phyloP scores from a whole-genome alignment of 2,329 filamentous ascomycete species.

The Madurella fahalii region DNA sequence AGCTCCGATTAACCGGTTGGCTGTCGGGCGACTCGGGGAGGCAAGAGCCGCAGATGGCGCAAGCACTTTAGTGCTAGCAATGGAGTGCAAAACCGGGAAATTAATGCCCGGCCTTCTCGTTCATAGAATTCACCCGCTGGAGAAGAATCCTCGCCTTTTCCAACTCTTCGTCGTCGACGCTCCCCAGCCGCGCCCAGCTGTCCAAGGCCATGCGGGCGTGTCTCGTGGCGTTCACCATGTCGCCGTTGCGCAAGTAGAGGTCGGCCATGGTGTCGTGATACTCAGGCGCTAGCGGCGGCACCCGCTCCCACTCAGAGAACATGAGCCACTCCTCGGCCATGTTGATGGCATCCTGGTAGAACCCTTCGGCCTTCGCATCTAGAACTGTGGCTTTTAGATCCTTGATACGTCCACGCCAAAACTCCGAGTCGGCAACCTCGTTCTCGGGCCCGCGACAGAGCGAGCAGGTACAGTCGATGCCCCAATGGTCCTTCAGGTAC shows the following conservation, averaged over 20 bases:
- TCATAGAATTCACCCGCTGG: constrained; percentile 3
- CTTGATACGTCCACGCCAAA: constrained; percentile 15
- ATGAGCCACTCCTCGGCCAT: constrained; percentile 24
- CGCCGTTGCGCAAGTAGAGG: constrained; percentile 18
- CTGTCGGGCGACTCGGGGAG: too few species aligned
- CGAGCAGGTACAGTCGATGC: constrained; percentile 25
- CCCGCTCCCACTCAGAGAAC: constrained; percentile 20
- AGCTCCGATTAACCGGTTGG: too few species aligned
- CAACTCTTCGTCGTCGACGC: constrained; percentile 21
- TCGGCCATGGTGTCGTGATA: constrained; percentile 23
- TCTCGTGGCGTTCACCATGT: constrained; percentile 22
- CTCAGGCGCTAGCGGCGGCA: constrained; percentile 20
- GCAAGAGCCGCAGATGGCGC: too few species aligned
- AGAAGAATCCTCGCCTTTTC: constrained; percentile 20
- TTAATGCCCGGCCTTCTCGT: not conserved
- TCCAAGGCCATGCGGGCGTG: constrained; percentile 26
- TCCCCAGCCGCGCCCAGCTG: constrained; percentile 25
- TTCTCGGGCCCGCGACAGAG: constrained; percentile 21
- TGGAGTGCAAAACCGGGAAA: too few species aligned
- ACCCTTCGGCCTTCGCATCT: constrained; percentile 20
- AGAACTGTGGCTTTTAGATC: constrained; percentile 20
- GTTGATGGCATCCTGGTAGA: constrained; percentile 23
- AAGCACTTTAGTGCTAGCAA: too few species aligned
- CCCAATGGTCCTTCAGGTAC: constrained; percentile 23
- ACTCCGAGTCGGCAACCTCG: constrained; percentile 27